phyloP scores from a whole-genome alignment of 2,329 filamentous ascomycete genomes.

The Exserohilum rostratum region DNA sequence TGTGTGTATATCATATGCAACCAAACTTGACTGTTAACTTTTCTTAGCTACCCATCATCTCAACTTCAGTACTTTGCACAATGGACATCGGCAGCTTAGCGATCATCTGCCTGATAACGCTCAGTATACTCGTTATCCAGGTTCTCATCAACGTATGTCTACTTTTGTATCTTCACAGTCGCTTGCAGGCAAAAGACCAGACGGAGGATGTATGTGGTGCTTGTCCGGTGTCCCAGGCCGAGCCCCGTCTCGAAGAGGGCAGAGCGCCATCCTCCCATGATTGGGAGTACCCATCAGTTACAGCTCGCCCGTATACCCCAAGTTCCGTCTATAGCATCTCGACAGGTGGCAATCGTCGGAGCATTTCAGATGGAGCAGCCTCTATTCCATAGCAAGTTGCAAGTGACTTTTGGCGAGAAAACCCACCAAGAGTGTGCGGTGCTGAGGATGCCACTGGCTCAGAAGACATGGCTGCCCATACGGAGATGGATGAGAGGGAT shows the following conservation, averaged over 20 bases:
- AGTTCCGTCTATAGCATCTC: background rate
- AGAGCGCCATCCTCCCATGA: background rate
- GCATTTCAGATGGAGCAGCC: background rate
- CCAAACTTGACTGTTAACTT: background rate
- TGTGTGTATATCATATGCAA: background rate
- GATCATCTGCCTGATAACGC: background rate
- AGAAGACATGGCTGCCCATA: too few relatives aligned
- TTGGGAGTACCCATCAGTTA: background rate
- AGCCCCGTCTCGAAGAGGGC: too few relatives aligned
- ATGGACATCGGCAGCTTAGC: background rate
- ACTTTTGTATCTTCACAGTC: background rate
- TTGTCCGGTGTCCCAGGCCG: too few relatives aligned
- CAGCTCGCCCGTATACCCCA: background rate
- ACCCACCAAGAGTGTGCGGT: too few relatives aligned
- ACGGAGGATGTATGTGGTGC: background rate
- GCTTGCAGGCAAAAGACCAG: background rate
- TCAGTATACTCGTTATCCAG: background rate
- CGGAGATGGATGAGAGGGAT: too few relatives aligned
- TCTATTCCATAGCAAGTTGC: too few relatives aligned
- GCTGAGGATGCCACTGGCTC: too few relatives aligned
- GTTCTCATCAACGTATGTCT: background rate
- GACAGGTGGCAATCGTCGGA: background rate
- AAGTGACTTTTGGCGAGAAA: too few relatives aligned
- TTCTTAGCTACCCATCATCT: background rate
- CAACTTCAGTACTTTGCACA: background rate